Evolutionary conservation across 352 stramenopile genomes (phyloP).

Genomic region (Pythium rhizo-oryzae): DNA sequence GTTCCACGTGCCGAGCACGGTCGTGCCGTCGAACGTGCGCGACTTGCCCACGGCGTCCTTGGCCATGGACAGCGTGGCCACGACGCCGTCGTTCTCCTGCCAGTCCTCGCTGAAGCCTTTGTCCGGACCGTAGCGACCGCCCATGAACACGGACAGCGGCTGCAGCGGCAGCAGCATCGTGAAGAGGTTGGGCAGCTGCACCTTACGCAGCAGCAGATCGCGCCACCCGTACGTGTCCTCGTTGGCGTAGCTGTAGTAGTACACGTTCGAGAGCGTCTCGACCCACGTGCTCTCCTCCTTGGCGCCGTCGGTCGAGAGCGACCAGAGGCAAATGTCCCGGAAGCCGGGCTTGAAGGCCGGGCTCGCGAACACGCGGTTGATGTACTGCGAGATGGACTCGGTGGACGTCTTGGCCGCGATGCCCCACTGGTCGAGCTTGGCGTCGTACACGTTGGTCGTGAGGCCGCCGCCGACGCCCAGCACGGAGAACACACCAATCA

Average conservation of each 20-base stretch:
- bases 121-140: slow-evolving; percentile 40
- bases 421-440: slow-evolving; percentile 61
- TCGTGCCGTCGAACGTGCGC: slow-evolving; percentile 37
- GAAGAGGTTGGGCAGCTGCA: slow-evolving; percentile 48
- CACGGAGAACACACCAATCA: slow-evolving; percentile 39
- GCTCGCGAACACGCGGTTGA: slow-evolving; percentile 42
- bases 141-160: slow-evolving; percentile 42
- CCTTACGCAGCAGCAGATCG: slow-evolving; percentile 42
- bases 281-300: slow-evolving; percentile 53
- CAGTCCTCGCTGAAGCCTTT: slow-evolving; percentile 40
- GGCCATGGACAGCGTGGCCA: slow-evolving; percentile 50
- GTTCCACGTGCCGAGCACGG: slow-evolving; percentile 48
- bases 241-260: slow-evolving; percentile 61
- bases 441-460: slow-evolving; percentile 44
- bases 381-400: slow-evolving; percentile 40
- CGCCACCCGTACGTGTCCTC: slow-evolving; percentile 42
- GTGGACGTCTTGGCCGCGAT: slow-evolving; percentile 32
- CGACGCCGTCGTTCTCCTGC: slow-evolving; percentile 53
- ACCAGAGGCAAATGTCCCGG: slow-evolving; percentile 47
- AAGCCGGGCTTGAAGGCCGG: slow-evolving; percentile 38
- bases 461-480: slow-evolving; percentile 36
- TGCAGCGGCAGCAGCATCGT: slow-evolving; percentile 55
- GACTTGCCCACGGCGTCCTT: slow-evolving; percentile 41
- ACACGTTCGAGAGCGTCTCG: slow-evolving; percentile 51
- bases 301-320: slow-evolving; percentile 39